Conservation (phyloP, 306 rosid genomes). For the Hippophae tibetana region DNA sequence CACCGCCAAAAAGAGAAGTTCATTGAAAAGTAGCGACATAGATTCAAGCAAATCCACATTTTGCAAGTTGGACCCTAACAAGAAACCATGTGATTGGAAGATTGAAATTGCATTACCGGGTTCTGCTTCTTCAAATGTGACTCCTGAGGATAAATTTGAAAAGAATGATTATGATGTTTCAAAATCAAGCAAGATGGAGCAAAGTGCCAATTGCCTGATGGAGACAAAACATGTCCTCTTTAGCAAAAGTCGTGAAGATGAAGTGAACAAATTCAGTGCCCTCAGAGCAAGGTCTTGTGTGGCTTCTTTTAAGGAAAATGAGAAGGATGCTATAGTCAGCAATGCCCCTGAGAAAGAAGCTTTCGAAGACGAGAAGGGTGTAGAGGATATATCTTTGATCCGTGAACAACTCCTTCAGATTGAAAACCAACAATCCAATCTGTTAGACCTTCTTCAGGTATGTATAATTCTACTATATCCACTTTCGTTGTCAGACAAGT, state of each 20-base stretch:
- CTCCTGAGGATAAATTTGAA: slow-evolving; percentile 31
- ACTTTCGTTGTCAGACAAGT: neutral
- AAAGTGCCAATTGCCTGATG: slow-evolving; percentile 18
- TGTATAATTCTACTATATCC: slow-evolving; percentile 9
- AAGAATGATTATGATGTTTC: slow-evolving; percentile 26
- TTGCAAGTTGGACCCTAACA: slow-evolving; percentile 34
- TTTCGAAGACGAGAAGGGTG: slow-evolving; percentile 63
- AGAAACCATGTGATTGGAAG: slow-evolving; percentile 37
- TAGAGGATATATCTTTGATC: slow-evolving; percentile 66
- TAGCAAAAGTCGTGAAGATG: slow-evolving; percentile 47
- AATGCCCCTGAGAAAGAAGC: slow-evolving; percentile 31
- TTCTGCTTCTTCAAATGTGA: slow-evolving; percentile 27
- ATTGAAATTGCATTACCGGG: slow-evolving; percentile 33
- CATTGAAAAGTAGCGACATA: slow-evolving; percentile 28
- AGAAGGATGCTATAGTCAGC: slow-evolving; percentile 26
- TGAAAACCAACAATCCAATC: slow-evolving; percentile 87
- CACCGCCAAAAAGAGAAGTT: slow-evolving; percentile 29
- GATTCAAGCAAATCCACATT: slow-evolving; percentile 25
- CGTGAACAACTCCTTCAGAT: slow-evolving; percentile 88
- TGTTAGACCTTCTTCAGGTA: slow-evolving; percentile 84
- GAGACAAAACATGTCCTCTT: slow-evolving; percentile 43
- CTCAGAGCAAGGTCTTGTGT: slow-evolving; percentile 52
- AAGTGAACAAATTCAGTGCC: slow-evolving; percentile 37
- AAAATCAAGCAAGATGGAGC: slow-evolving; percentile 25
- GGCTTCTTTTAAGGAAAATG: slow-evolving; percentile 56